Base-by-base conservation (phyloP, 495 filamentous ascomycete species). In the Aspergillus diversus region DNA sequence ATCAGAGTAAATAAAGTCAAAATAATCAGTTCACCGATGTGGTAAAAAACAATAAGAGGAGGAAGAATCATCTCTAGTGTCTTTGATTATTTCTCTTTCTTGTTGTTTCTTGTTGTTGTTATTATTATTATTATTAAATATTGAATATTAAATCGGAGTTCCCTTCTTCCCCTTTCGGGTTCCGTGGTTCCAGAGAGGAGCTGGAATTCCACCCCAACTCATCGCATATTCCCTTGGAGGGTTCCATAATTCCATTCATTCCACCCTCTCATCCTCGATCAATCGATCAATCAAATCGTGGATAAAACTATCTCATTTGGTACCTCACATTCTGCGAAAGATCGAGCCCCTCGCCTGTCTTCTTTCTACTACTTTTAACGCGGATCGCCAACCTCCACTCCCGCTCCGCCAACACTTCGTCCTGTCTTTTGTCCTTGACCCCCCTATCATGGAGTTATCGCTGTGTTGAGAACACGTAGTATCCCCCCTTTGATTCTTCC, bases 391-490 rank as follows among this genome's bases (percentile, higher is more conserved):
- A 11, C 39, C 12, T 16, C 47, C 47, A 31, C 47, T 50, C 47
- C 8, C n/a, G 16, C 47, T 50, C 8, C 51, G 57, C 33, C 52
- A 15, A 53, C 9, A 13, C 37, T 11, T 46, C 37, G 39, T 17
- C 50, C 48, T 48, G 7, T 27, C 34, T 42, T 37, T 47, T 33
- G 27, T 31, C 50, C 49, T 35, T 52, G 48, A 32, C 59, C 39
- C 61, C 60, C 62, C 37, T 68, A 64, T 33, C 54, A 71, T 69
- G 69, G 69, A 61, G 57, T 59, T 55, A 50, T 27, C 60, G 33
- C 66, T 46, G 50, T 43, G 39, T 42, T 54, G 21, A 55, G 15
- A 57, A 42, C 58, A 21, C 48, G 56, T 15, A 55, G 33, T 50
- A 48, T n/a, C 39, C 55, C 46, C 46, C 43, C 57, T 34, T 55